phyloP scores from a whole-genome alignment of 108 stramenopile genomes.

The Cyclotella cryptica region DNA sequence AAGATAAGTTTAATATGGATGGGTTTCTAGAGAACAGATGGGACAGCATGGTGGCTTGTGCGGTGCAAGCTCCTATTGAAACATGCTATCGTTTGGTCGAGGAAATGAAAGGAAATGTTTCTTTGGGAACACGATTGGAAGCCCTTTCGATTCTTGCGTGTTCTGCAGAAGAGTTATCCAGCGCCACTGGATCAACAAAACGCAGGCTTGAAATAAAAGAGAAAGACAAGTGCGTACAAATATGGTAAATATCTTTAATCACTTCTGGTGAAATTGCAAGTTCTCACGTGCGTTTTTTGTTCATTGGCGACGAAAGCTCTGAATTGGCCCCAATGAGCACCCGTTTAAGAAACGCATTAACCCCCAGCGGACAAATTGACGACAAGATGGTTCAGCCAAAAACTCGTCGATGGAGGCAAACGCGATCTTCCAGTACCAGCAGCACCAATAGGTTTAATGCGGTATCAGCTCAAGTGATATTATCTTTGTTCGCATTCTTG shows the following conservation, averaged over 20 bases:
- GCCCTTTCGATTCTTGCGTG: slow-evolving; percentile 58
- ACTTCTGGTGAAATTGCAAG: neutral
- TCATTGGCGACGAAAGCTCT: neutral
- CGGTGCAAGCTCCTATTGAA: slow-evolving; percentile 56
- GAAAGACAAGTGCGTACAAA: slow-evolving; percentile 8
- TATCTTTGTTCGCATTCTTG: slow-evolving; percentile 62
- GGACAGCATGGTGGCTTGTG: slow-evolving; percentile 58
- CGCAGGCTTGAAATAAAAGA: slow-evolving; percentile 7
- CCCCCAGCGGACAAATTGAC: slow-evolving; percentile 2
- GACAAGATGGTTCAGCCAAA: slow-evolving; percentile 18
- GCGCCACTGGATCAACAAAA: slow-evolving; percentile 20
- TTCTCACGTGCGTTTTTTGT: neutral
- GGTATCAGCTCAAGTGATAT: slow-evolving; percentile 71
- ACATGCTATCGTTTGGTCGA: slow-evolving; percentile 62
- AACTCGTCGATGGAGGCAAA: slow-evolving; percentile 58
- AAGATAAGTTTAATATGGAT: slow-evolving; percentile 76
- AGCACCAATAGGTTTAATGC: slow-evolving; percentile 60
- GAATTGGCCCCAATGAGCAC: slow-evolving; percentile 23
- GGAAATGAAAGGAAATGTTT: slow-evolving; percentile 55
- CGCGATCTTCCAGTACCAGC: slow-evolving; percentile 9
- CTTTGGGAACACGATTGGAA: slow-evolving; percentile 61
- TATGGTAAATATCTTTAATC: neutral
- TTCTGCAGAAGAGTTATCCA: slow-evolving; percentile 68
- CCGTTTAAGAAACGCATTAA: slow-evolving; percentile 3
- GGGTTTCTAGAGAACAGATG: slow-evolving; percentile 54